These are phyloP conservation scores for Pichia heedii DNA, from an alignment of 805 yeast genomes.

Conservation along the genomic window DNA sequence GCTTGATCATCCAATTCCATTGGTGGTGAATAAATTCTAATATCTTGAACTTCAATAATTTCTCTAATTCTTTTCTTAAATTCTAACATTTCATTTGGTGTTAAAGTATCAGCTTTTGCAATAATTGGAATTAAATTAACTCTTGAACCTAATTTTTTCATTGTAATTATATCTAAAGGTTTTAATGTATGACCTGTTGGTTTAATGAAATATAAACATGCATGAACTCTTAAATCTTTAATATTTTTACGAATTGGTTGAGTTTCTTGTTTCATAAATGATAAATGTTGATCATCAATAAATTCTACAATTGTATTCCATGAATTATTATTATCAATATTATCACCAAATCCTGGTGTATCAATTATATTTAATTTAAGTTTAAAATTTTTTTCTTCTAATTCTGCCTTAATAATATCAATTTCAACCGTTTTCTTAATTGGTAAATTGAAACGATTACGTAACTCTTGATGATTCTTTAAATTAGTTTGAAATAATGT, in stretches of 20 bases:
- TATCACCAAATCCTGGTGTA: constrained; percentile 92
- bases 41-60: constrained; percentile 76
- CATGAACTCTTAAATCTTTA: constrained; percentile 84
- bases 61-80: constrained; percentile 74
- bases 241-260: constrained; percentile 65
- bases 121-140: constrained; percentile 86
- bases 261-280: constrained; percentile 85
- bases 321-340: constrained; percentile 73
- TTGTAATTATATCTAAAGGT: constrained; percentile 80
- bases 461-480: constrained; percentile 48
- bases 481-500: constrained; percentile 71
- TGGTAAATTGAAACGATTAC: constrained; percentile 50
- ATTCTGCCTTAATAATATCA: constrained; percentile 67
- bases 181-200: constrained; percentile 86
- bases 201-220: constrained; percentile 79
- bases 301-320: constrained; percentile 86
- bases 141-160: constrained; percentile 73
- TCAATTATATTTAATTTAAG: constrained; percentile 75
- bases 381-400: constrained; percentile 77
- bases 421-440: constrained; percentile 67
- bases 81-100: constrained; percentile 56
- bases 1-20: constrained; percentile 68
- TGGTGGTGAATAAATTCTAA: constrained; percentile 77
- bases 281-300: constrained; percentile 84
- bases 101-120: constrained; percentile 80